Conservation (phyloP, 1,139 yeast genomes). For the Geotrichum candidum region DNA sequence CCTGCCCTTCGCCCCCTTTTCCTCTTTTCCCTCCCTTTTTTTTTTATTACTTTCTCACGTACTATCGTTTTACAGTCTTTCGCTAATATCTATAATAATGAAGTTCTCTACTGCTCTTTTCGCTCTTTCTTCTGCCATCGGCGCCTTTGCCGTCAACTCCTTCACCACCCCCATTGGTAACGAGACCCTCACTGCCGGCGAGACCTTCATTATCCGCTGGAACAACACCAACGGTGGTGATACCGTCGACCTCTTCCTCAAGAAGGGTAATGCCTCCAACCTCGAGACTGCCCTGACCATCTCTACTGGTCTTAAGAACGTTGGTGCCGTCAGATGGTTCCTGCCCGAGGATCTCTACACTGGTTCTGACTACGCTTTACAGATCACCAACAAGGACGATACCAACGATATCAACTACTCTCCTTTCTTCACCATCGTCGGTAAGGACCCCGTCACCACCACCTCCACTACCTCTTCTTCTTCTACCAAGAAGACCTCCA, state of each 20-base stretch:
- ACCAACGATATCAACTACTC: constrained; percentile 35
- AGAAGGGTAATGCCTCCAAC: constrained; percentile 32
- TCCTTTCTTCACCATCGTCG: constrained; percentile 31
- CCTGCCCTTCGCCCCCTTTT: not conserved
- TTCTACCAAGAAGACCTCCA: constrained; percentile 15
- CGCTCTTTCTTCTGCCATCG: constrained; percentile 22
- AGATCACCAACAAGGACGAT: constrained; percentile 29
- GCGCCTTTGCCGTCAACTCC: constrained; percentile 24
- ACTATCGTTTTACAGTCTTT: not conserved
- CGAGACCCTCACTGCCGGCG: constrained; percentile 33
- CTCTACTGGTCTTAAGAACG: constrained; percentile 32
- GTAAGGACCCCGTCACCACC: constrained; percentile 19
- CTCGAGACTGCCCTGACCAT: constrained; percentile 34
- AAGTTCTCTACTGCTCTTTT: constrained; percentile 21
- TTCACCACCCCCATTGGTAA: constrained; percentile 32
- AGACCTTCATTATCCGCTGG: constrained; percentile 34
- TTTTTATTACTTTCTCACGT: not conserved
- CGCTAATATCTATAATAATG: constrained; percentile 4
- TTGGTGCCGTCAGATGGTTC: constrained; percentile 38
- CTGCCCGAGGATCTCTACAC: constrained; percentile 31
- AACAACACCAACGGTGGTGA: constrained; percentile 33
- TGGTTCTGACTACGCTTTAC: constrained; percentile 35
- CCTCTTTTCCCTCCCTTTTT: not conserved
- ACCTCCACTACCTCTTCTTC: constrained; percentile 23
- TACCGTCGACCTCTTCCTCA: constrained; percentile 31